Base-by-base conservation (phyloP, 129 eudicot genomes). In the Flaveria linearis region DNA sequence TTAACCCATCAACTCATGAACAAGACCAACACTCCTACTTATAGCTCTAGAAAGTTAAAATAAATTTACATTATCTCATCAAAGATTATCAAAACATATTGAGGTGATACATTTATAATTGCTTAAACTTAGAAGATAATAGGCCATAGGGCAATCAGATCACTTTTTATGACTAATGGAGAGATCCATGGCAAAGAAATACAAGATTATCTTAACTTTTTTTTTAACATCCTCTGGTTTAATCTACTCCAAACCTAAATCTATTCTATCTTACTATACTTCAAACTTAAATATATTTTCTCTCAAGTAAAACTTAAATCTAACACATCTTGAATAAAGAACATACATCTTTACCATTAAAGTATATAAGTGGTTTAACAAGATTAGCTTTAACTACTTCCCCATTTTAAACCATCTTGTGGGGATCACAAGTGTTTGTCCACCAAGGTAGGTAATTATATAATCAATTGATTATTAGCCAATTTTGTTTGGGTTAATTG, bases 401-500 rank as follows among this genome's bases (percentile, higher is more conserved):
- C 16, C 18, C 5, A 3, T 50, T 22, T 57, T 57, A 9, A 57
- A 57, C 64, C 14, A 57, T 57, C 33, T 11, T 17, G 10, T 22
- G 64, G 36, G 36, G 64, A 57, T 16, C 67, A 61, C 41, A 25
- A 23, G n/a, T 23, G 41, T 23, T 12, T 18, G 39, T n/a, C 67
- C 67, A 25, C n/a, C 67, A 61, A 61, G 53, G 41, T 20, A 41
- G 68, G 16, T 58, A 73, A n/a, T n/a, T n/a, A 58, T 42, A 39
- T n/a, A 56, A 53, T 36, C 22, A 55, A 53, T 57, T 39, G 28
- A 51, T 9, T 57, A 73, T 42, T 56, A 17, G 14, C 58, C 46
- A 42, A 74, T 23, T 63, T 74, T 74, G 78, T 45, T 62, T 74
- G 78, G 26, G 60, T 74, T 60, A 74, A 74, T 61, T 74, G 78